Evolutionary conservation across 148 eudicot genomes (phyloP).

Genomic region (Gaultheria prostrata): DNA sequence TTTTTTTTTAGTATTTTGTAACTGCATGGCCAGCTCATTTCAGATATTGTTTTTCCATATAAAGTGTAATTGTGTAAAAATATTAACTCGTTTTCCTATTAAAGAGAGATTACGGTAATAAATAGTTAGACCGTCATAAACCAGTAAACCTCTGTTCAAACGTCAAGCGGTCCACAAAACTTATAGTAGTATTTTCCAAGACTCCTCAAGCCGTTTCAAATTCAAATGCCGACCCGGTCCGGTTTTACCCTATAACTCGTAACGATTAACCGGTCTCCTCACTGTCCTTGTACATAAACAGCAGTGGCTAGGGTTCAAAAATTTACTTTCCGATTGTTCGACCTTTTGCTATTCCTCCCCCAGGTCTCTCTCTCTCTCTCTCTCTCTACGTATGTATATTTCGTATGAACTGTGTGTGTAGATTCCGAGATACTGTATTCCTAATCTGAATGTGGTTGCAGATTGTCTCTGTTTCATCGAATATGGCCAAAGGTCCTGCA

Average conservation of each 20-base stretch:
- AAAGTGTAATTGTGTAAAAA: no score
- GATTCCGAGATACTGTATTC: background rate
- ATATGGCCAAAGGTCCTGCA: constrained; percentile 54
- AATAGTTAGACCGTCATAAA: background rate
- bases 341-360: background rate
- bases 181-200: background rate
- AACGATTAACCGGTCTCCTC: background rate
- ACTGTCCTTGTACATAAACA: background rate
- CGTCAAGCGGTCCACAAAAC: background rate
- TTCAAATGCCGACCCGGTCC: background rate
- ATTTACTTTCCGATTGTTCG: background rate
- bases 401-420: background rate
- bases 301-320: constrained; percentile 9
- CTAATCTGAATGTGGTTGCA: no score
- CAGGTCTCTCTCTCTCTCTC: background rate
- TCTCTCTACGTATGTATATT: background rate
- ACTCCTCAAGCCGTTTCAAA: background rate
- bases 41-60: no score
- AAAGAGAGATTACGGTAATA: background rate
- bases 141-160: background rate
- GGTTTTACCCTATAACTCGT: background rate
- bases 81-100: no score
- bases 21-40: no score
- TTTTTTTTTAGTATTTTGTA: no score
- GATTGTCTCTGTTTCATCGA: background rate